These are phyloP conservation scores for Trichoderma atroviride DNA, from an alignment of 2,329 filamentous ascomycete genomes.

Conservation along the genomic window DNA sequence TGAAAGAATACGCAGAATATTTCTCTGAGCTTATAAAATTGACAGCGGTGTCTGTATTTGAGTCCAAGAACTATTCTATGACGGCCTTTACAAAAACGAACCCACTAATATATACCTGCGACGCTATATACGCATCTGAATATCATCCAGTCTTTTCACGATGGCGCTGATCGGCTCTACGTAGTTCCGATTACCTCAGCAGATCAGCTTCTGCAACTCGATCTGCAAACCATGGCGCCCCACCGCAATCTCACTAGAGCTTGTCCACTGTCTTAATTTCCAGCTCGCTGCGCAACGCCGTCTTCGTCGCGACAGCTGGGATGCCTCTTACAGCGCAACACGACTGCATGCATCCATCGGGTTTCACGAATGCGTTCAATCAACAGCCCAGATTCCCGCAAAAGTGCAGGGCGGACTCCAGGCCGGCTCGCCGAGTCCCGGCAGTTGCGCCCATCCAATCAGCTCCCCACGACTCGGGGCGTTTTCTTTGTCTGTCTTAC, in stretches of 20 bases:
- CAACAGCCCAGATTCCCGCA: background rate
- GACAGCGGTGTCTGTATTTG: background rate
- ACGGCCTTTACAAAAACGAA: background rate
- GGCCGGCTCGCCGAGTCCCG: background rate
- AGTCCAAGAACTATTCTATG: background rate
- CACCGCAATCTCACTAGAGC: constrained; percentile 20
- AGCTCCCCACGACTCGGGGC: background rate
- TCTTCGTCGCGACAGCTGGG: background rate
- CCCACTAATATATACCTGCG: background rate
- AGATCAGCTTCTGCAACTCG: constrained; percentile 22
- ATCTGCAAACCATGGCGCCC: constrained; percentile 14
- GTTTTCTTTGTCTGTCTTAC: background rate
- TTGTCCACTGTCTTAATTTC: background rate
- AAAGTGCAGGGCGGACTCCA: background rate
- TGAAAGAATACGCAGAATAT: background rate
- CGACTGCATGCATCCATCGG: background rate
- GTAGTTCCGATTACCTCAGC: constrained; percentile 8
- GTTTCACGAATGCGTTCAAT: background rate
- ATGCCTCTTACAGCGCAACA: background rate
- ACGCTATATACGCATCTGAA: background rate
- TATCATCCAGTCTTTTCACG: background rate
- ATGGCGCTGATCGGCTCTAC: constrained; percentile 15
- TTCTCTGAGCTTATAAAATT: background rate
- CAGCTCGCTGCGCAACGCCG: background rate
- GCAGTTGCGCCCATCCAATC: background rate